A percentile compares a stretch with the other conserved stretches of the same genome.
phyloP scores from a whole-genome alignment of 176 grass and related monocot genomes.

The Musa itinerans region DNA sequence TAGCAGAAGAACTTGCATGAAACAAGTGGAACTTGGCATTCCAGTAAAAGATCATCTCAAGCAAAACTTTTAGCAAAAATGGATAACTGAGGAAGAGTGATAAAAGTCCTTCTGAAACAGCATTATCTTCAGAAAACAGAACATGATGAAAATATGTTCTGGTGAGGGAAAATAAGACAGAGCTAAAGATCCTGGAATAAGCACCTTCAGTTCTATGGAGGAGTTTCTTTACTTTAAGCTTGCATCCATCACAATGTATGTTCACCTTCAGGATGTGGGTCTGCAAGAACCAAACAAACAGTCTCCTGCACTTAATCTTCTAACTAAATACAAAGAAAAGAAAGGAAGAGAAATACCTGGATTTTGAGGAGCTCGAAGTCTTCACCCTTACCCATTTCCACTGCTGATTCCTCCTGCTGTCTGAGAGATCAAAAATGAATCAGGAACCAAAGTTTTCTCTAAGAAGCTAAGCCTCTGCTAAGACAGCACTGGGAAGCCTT shows the following conservation, averaged over 20 bases:
- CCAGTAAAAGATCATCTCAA: no score
- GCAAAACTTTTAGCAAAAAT: no score
- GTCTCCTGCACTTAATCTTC: conserved; percentile 1
- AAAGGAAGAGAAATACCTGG: conserved; percentile 44
- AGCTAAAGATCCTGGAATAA: no score
- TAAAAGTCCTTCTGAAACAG: no score
- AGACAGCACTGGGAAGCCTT: no score
- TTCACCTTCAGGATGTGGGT: conserved; percentile 86
- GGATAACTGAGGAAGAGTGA: no score
- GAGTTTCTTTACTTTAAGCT: conserved; percentile 87
- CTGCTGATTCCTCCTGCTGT: not conserved
- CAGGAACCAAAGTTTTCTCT: not conserved
- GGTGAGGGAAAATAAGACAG: no score
- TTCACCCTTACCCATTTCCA: conserved; percentile 73
- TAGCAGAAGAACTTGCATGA: no score
- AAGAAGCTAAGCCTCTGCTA: no score
- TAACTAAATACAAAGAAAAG: not conserved
- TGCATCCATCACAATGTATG: conserved; percentile 97
- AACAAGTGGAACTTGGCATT: no score
- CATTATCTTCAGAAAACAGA: no score
- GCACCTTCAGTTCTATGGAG: conserved; percentile 91
- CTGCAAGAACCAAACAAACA: conserved; percentile 34
- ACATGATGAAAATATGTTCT: no score
- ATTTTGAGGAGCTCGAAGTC: conserved; percentile 96
- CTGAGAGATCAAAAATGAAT: not conserved